Evolutionary conservation across 352 stramenopile species (phyloP).

Genomic region (Achlya hypogyna): DNA sequence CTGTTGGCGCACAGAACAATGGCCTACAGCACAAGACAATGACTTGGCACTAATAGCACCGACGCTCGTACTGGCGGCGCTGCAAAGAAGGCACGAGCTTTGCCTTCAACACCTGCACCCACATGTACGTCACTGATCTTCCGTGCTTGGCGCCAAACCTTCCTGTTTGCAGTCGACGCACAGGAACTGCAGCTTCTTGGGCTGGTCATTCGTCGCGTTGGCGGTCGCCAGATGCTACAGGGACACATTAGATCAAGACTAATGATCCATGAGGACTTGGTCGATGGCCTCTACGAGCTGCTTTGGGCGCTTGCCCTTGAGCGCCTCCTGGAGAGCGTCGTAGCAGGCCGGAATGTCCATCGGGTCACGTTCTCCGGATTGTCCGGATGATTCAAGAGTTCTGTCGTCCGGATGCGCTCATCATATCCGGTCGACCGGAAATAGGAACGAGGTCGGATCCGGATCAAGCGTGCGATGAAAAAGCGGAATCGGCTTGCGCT

Average conservation of each 20-base stretch:
- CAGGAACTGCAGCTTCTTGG: constrained; percentile 50
- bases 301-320: constrained; percentile 55
- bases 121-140: background rate
- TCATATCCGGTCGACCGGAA: background rate
- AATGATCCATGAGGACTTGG: background rate
- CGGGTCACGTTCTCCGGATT: background rate
- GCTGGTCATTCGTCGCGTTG: constrained; percentile 19
- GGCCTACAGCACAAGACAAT: constrained; percentile 22
- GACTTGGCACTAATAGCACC: background rate
- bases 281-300: constrained; percentile 58
- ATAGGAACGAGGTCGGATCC: background rate
- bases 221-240: constrained; percentile 41
- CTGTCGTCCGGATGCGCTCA: too few species aligned
- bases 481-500: constrained; percentile 11
- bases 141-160: constrained; percentile 26
- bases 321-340: constrained; percentile 60
- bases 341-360: constrained; percentile 79
- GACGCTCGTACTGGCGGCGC: constrained; percentile 38
- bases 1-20: constrained; percentile 79
- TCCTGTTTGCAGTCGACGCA: constrained; percentile 69
- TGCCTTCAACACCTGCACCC: constrained; percentile 52
- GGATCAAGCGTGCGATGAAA: background rate
- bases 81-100: constrained; percentile 74
- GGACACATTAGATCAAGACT: background rate
- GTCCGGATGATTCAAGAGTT: background rate